Evolutionary conservation across 2,329 filamentous ascomycete genomes (phyloP).

Genomic region (Ascochyta rabiei): DNA sequence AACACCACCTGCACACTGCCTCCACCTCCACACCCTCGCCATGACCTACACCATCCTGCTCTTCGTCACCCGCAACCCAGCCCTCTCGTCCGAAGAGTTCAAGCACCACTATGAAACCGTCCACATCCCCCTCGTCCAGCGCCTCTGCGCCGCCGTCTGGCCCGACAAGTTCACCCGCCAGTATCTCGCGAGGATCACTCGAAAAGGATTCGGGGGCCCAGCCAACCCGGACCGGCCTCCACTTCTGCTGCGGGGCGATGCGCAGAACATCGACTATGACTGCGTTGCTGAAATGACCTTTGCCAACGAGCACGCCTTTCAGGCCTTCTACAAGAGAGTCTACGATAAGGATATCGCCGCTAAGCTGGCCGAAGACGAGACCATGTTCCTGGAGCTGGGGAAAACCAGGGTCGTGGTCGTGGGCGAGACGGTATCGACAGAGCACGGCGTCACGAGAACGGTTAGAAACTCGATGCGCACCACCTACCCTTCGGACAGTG

Average conservation of each 20-base stretch:
- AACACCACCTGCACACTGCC: too few species aligned
- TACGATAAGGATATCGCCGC: slow-evolving; percentile 30
- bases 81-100: slow-evolving; percentile 34
- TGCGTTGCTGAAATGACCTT: slow-evolving; percentile 36
- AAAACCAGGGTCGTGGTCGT: slow-evolving; percentile 33
- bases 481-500: slow-evolving; percentile 22
- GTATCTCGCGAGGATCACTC: slow-evolving; percentile 34
- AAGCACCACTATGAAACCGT: slow-evolving; percentile 35
- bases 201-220: slow-evolving; percentile 35
- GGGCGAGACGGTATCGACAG: slow-evolving; percentile 32
- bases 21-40: neutral
- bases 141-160: slow-evolving; percentile 25
- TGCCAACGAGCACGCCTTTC: slow-evolving; percentile 28
- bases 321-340: slow-evolving; percentile 34
- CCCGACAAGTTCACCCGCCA: slow-evolving; percentile 31
- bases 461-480: slow-evolving; percentile 8
- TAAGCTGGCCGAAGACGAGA: slow-evolving; percentile 31
- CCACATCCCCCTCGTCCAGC: slow-evolving; percentile 34
- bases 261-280: slow-evolving; percentile 35
- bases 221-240: slow-evolving; percentile 32
- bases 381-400: slow-evolving; percentile 27
- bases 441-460: slow-evolving; percentile 15
- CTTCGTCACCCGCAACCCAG: slow-evolving; percentile 32
- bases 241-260: slow-evolving; percentile 29
- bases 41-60: slow-evolving; percentile 37